Evolutionary conservation across 768 basidiomycete species (phyloP).

Genomic region (Suillus occidentalis): DNA sequence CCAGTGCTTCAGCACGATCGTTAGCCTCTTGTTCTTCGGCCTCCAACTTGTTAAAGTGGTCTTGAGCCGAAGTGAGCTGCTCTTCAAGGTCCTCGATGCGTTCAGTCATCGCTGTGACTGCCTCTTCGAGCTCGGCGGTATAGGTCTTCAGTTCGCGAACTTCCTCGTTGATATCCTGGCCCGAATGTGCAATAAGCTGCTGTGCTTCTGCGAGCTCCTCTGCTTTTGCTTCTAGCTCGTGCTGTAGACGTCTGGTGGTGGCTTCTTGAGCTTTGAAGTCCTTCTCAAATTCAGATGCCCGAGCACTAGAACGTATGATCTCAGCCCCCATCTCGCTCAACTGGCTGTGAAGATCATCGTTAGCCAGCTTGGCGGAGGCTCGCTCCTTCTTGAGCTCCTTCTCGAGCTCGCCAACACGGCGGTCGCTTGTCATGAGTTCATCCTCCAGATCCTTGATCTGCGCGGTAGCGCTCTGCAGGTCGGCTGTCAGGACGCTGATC

Average conservation of each 20-base stretch:
- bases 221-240: slow-evolving; percentile 42
- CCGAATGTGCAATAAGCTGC: slow-evolving; percentile 24
- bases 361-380: slow-evolving; percentile 37
- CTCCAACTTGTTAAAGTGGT: slow-evolving; percentile 44
- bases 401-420: slow-evolving; percentile 55
- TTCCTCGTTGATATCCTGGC: slow-evolving; percentile 30
- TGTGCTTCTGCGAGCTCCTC: slow-evolving; percentile 26
- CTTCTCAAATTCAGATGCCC: slow-evolving; percentile 43
- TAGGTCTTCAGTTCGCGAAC: slow-evolving; percentile 47
- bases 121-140: slow-evolving; percentile 60
- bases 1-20: slow-evolving; percentile 50
- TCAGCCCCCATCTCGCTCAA: slow-evolving; percentile 31
- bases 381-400: slow-evolving; percentile 56
- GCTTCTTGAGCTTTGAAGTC: slow-evolving; percentile 44
- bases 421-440: slow-evolving; percentile 53
- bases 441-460: slow-evolving; percentile 65
- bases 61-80: slow-evolving; percentile 48
- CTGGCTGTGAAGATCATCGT: slow-evolving; percentile 39
- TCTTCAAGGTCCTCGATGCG: slow-evolving; percentile 57
- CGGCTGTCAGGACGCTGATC: slow-evolving; percentile 51
- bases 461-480: slow-evolving; percentile 58
- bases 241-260: slow-evolving; percentile 32
- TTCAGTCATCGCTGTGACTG: slow-evolving; percentile 50
- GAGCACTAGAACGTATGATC: slow-evolving; percentile 32
- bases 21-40: slow-evolving; percentile 47